Percentiles rank a stretch among this genome's conserved stretches.
phyloP scores from a whole-genome alignment of 2,329 filamentous ascomycete genomes.

The Xylariaceae sp. region DNA sequence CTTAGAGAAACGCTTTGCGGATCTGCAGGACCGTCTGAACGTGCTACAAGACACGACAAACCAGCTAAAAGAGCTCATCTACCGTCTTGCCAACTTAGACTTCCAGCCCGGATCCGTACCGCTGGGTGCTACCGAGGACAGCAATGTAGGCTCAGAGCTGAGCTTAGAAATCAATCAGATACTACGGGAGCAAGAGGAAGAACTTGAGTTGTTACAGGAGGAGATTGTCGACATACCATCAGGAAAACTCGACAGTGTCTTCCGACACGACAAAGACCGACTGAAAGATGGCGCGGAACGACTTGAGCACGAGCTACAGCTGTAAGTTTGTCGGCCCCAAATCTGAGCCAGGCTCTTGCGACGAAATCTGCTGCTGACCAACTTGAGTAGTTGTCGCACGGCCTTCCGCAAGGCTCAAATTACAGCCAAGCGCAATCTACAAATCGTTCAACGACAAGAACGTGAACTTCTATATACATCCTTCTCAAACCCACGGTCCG shows the following conservation, averaged over 20 bases:
- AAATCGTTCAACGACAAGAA: constrained; percentile 76
- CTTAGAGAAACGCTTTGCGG: constrained; percentile 65
- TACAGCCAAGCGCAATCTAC: constrained; percentile 75
- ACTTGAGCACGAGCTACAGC: constrained; percentile 72
- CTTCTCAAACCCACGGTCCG: constrained; percentile 54
- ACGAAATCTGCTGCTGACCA: constrained; percentile 5
- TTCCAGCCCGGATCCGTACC: constrained; percentile 65
- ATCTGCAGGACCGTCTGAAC: constrained; percentile 65
- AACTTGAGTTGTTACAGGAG: constrained; percentile 79
- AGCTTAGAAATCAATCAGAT: constrained; percentile 79
- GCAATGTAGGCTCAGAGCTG: constrained; percentile 71
- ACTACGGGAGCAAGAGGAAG: constrained; percentile 79
- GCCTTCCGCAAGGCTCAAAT: constrained; percentile 85
- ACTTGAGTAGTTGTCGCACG: constrained; percentile 55
- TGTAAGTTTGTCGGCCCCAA: constrained; percentile 51
- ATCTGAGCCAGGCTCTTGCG: background rate
- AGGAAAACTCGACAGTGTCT: constrained; percentile 56
- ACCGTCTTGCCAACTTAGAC: constrained; percentile 62
- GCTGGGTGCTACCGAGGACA: constrained; percentile 54
- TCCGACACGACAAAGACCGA: constrained; percentile 67
- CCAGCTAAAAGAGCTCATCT: constrained; percentile 64
- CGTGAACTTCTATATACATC: constrained; percentile 75
- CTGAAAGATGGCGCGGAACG: constrained; percentile 70
- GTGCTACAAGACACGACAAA: constrained; percentile 66
- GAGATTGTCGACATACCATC: constrained; percentile 74